Conservation (phyloP, 1,284 basidiomycete genomes). For the Exobasidium cylindrosporum region DNA sequence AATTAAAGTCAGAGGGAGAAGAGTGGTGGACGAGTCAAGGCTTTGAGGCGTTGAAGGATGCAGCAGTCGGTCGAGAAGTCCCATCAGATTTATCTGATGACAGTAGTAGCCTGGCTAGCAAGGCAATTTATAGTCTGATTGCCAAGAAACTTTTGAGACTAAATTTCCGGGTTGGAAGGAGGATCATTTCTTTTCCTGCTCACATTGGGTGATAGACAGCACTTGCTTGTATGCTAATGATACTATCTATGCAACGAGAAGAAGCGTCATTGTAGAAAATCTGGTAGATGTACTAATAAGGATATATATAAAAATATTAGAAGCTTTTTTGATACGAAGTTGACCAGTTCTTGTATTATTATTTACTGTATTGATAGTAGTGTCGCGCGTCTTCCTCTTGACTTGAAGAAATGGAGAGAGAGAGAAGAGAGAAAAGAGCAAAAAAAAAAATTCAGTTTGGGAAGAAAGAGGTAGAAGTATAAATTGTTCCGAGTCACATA, state of each 20-base stretch:
- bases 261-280: too few relatives aligned
- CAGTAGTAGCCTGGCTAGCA: slow-evolving; percentile 35
- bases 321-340: too few relatives aligned
- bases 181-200: background rate
- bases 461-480: background rate
- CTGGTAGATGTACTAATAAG: too few relatives aligned
- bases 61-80: background rate
- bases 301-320: too few relatives aligned
- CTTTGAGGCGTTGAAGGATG: background rate
- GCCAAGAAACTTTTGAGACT: slow-evolving; percentile 42
- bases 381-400: too few relatives aligned
- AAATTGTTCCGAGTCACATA: background rate
- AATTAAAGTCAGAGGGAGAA: slow-evolving; percentile 3
- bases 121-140: slow-evolving; percentile 48
- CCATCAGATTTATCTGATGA: slow-evolving; percentile 3
- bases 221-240: too few relatives aligned
- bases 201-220: background rate
- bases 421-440: too few relatives aligned
- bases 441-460: background rate
- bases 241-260: too few relatives aligned
- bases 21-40: background rate
- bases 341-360: too few relatives aligned
- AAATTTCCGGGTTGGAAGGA: background rate
- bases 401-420: too few relatives aligned
- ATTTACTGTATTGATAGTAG: too few relatives aligned